Conservation (phyloP, 768 basidiomycete species). For the Mrakia frigida region DNA sequence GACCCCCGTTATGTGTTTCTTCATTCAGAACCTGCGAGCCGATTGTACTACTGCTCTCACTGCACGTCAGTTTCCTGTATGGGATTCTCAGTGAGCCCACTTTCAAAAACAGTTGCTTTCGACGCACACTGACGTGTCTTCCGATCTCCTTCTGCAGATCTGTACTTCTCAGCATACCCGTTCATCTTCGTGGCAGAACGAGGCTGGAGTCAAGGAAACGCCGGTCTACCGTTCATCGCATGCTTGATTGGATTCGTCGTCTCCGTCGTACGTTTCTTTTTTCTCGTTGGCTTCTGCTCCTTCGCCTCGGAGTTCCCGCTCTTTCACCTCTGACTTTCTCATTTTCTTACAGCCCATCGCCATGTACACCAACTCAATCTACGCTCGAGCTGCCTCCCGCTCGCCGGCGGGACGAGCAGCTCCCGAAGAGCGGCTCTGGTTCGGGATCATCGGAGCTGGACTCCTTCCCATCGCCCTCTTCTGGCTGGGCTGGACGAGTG, state of each 20-base stretch:
- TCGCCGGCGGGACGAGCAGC: conserved; percentile 19
- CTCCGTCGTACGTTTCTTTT: conserved; percentile 10
- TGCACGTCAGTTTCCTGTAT: conserved; percentile 30
- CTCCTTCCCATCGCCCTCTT: conserved; percentile 29
- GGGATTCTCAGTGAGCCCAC: conserved; percentile 31
- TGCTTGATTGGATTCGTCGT: conserved; percentile 22
- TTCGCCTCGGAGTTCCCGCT: no score
- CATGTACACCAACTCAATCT: neutral
- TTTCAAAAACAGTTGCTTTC: neutral
- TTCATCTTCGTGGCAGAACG: conserved; percentile 22
- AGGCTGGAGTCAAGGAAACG: conserved; percentile 22
- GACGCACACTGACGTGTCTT: neutral
- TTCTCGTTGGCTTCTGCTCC: no score
- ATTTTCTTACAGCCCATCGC: conserved; percentile 18
- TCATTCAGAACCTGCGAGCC: conserved; percentile 23
- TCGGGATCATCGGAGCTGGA: conserved; percentile 25
- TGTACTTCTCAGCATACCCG: conserved; percentile 23
- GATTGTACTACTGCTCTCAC: conserved; percentile 15
- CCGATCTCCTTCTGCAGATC: neutral
- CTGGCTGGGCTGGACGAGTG: conserved; percentile 24
- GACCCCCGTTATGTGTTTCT: no score
- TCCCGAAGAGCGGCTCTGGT: conserved; percentile 26
- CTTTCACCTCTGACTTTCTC: neutral
- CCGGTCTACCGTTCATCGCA: conserved; percentile 28
- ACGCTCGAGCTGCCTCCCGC: neutral